Evolutionary conservation across 371 early-diverging fungal species (phyloP).

Genomic region (Batrachochytrium dendrobatidis): DNA sequence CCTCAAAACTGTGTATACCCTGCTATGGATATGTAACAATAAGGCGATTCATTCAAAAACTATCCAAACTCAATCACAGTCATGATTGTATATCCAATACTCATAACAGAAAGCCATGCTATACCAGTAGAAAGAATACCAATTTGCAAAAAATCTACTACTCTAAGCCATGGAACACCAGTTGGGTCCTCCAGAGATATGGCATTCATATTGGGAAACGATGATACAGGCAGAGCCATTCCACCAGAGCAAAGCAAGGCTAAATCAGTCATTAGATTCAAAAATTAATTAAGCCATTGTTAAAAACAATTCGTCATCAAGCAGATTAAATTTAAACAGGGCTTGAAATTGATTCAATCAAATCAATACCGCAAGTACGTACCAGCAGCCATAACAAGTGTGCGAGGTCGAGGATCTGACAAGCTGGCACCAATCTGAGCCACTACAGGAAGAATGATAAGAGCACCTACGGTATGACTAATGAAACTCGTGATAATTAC

Average conservation of each 20-base stretch:
- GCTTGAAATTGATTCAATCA: not conserved
- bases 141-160: conserved; percentile 75
- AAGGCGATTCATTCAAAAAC: too few species aligned
- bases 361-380: too few species aligned
- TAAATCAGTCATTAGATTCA: conserved; percentile 6
- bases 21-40: too few species aligned
- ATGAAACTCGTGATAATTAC: conserved; percentile 85
- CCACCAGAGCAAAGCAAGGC: conserved; percentile 76
- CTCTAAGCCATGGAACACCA: conserved; percentile 78
- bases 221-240: conserved; percentile 87
- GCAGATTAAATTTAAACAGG: not conserved
- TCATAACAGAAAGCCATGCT: conserved; percentile 57
- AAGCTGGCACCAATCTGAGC: conserved; percentile 63
- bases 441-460: conserved; percentile 77
- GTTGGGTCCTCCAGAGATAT: conserved; percentile 85
- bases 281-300: not conserved
- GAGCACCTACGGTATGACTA: conserved; percentile 87
- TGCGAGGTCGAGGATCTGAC: conserved; percentile 76
- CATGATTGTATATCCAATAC: conserved; percentile 27
- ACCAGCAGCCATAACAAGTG: conserved; percentile 78
- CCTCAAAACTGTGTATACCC: too few species aligned
- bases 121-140: conserved; percentile 54
- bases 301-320: conserved; percentile 1
- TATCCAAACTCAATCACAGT: conserved; percentile 17
- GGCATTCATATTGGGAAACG: conserved; percentile 94